Conservation (phyloP, 2,329 filamentous ascomycete species). For the Alternaria brassicicola region DNA sequence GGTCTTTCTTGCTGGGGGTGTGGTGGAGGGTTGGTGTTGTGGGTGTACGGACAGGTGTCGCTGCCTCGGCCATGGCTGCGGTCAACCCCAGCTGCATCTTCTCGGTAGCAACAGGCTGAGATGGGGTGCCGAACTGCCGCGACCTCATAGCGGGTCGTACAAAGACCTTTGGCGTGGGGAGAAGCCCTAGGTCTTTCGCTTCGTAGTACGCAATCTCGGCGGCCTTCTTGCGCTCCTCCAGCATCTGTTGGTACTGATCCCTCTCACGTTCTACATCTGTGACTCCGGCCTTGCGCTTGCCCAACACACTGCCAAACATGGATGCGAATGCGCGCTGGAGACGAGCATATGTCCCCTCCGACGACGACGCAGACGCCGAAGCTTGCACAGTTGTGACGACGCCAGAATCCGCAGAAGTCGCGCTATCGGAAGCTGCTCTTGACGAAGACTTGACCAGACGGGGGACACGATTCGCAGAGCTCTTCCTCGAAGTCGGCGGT, state of each 20-base stretch:
- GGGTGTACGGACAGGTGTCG: constrained; percentile 18
- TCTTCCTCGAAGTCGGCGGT: constrained; percentile 17
- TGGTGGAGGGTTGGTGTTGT: constrained; percentile 49
- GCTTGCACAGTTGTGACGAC: constrained; percentile 9
- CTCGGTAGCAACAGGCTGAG: neutral
- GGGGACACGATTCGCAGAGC: constrained; percentile 3
- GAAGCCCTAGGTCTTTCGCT: constrained; percentile 42
- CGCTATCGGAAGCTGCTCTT: constrained; percentile 1
- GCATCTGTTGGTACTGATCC: constrained; percentile 16
- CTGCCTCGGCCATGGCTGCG: constrained; percentile 13
- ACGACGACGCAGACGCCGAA: constrained; percentile 6
- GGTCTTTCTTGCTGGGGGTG: constrained; percentile 61
- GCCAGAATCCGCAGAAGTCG: constrained; percentile 2
- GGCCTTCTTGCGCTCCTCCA: constrained; percentile 37
- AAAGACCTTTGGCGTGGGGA: constrained; percentile 43
- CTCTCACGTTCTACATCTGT: constrained; percentile 27
- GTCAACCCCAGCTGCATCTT: constrained; percentile 15
- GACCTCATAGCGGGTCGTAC: constrained; percentile 28
- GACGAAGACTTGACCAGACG: constrained; percentile 1
- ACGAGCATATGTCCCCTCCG: constrained; percentile 36
- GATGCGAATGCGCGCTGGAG: constrained; percentile 36
- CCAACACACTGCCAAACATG: constrained; percentile 35
- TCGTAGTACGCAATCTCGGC: constrained; percentile 42
- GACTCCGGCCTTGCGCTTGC: constrained; percentile 40
- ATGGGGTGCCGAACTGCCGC: constrained; percentile 16